These are phyloP conservation scores for Camillea tinctor DNA, from an alignment of 2,329 filamentous ascomycete species.

Conservation along the genomic window DNA sequence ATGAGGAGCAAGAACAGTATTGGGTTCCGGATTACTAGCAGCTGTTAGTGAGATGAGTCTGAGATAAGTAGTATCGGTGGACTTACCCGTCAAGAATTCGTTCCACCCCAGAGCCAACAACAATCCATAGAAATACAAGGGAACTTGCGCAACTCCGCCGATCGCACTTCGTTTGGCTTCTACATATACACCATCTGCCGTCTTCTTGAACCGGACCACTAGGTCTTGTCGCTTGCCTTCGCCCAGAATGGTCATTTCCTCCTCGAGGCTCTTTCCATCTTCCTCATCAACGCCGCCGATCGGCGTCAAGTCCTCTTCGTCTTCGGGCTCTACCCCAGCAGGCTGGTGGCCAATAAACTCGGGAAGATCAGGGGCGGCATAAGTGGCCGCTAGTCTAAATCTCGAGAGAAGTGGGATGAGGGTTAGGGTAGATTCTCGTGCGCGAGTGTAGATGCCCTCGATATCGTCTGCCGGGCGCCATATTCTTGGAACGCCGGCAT, in stretches of 20 bases:
- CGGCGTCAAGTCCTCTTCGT: conserved; percentile 84
- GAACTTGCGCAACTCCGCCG: conserved; percentile 90
- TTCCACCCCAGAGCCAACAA: conserved; percentile 96
- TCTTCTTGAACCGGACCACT: conserved; percentile 95
- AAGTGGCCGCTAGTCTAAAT: conserved; percentile 76
- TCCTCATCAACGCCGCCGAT: conserved; percentile 95
- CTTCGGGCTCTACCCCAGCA: conserved; percentile 69
- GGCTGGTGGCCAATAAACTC: conserved; percentile 81
- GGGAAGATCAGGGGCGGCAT: conserved; percentile 75
- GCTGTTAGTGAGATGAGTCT: conserved; percentile 13
- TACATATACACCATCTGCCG: conserved; percentile 94
- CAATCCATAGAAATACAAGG: conserved; percentile 89
- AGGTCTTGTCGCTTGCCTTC: conserved; percentile 90
- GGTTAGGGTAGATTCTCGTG: conserved; percentile 86
- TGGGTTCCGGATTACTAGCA: conserved; percentile 83
- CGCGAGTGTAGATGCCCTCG: conserved; percentile 89
- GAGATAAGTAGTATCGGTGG: not conserved
- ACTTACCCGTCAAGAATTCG: conserved; percentile 87
- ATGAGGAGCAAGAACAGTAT: conserved; percentile 89
- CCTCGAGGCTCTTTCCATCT: conserved; percentile 89
- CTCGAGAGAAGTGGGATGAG: conserved; percentile 85
- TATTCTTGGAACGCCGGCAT: conserved; percentile 88
- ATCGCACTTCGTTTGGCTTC: conserved; percentile 97
- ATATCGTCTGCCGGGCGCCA: conserved; percentile 98
- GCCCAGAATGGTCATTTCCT: conserved; percentile 93